Conservation (phyloP, 495 filamentous ascomycete species). For the Xylaria acuta region DNA sequence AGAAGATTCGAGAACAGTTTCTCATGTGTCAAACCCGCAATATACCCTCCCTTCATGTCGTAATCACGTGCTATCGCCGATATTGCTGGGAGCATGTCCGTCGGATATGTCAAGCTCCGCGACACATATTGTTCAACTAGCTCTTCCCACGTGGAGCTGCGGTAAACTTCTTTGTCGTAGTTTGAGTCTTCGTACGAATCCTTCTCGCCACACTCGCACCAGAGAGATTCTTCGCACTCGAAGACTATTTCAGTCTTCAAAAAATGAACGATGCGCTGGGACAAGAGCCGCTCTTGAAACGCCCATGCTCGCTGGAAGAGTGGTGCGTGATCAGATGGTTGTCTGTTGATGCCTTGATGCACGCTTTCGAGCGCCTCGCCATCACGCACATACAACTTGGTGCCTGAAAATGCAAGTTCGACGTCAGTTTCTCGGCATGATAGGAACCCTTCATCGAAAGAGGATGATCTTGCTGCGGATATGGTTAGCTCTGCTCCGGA, state of each 20-base stretch:
- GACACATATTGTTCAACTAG: background rate
- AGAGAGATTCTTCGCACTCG: constrained; percentile 9
- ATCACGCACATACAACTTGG: background rate
- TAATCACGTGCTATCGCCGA: constrained; percentile 5
- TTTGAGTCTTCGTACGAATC: background rate
- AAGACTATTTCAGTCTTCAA: background rate
- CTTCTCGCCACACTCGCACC: background rate
- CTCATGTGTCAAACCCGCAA: background rate
- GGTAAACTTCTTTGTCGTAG: background rate
- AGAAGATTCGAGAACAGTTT: background rate
- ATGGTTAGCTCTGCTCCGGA: constrained; percentile 27
- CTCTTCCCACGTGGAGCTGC: background rate
- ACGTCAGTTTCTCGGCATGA: background rate
- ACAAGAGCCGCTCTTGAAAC: constrained; percentile 22
- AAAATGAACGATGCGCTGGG: constrained; percentile 21
- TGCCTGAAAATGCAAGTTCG: background rate
- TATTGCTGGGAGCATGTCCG: background rate
- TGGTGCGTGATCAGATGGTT: background rate
- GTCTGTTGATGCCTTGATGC: constrained; percentile 1
- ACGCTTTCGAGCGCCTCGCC: background rate
- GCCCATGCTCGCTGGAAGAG: constrained; percentile 27
- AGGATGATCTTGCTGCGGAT: constrained; percentile 18
- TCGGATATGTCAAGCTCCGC: background rate
- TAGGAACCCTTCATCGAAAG: background rate
- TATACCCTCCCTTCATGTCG: background rate